These are phyloP conservation scores for Diutina catenulata DNA, from an alignment of 1,139 yeast genomes.

Conservation along the genomic window DNA sequence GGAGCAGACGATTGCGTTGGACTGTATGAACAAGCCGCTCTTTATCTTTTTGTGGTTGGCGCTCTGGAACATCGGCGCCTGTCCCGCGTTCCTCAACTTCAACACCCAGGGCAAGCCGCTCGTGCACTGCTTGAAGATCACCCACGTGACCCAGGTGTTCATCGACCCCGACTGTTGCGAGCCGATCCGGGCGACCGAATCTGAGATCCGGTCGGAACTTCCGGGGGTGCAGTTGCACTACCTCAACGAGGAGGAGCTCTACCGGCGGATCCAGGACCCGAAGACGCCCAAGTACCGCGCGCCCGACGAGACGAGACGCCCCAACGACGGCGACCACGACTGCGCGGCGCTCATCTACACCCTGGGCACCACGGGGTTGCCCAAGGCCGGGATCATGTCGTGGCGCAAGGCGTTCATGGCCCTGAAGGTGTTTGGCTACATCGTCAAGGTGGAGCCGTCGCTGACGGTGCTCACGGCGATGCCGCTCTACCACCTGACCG, in stretches of 20 bases:
- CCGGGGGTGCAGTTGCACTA: conserved; percentile 37
- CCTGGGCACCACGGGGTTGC: conserved; percentile 91
- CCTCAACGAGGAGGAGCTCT: conserved; percentile 41
- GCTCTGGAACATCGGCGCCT: conserved; percentile 84
- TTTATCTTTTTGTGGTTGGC: conserved; percentile 76
- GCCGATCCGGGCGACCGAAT: conserved; percentile 43
- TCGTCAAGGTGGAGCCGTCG: conserved; percentile 43
- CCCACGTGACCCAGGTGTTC: conserved; percentile 52
- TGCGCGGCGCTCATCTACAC: conserved; percentile 76
- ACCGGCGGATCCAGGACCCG: conserved; percentile 30
- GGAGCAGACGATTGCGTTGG: conserved; percentile 65
- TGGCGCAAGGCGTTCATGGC: conserved; percentile 81
- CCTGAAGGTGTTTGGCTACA: conserved; percentile 54
- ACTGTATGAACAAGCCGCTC: conserved; percentile 75
- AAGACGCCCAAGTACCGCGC: conserved; percentile 44
- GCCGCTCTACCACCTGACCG: conserved; percentile 95
- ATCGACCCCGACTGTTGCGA: conserved; percentile 62
- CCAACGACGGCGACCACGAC: conserved; percentile 42
- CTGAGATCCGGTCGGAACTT: conserved; percentile 28
- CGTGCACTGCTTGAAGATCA: conserved; percentile 68
- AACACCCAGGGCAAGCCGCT: conserved; percentile 66
- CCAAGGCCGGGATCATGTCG: conserved; percentile 89
- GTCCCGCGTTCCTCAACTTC: conserved; percentile 79
- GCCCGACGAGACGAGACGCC: conserved; percentile 43
- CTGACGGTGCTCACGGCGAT: conserved; percentile 77